Conservation (phyloP, 108 stramenopile species). For the Discostella stelligeroides region DNA sequence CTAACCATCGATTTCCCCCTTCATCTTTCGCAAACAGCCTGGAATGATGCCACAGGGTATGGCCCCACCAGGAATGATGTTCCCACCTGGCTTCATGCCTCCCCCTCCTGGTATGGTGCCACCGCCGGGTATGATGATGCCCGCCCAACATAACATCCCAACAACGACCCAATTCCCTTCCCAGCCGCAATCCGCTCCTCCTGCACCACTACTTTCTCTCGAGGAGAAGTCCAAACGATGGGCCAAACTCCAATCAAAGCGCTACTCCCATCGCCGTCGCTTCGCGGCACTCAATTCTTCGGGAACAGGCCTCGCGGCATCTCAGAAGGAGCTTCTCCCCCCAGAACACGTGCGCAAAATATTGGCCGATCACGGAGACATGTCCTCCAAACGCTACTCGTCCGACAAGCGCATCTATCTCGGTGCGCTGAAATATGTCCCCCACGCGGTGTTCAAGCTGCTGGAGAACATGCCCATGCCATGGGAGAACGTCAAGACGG, state of each 20-base stretch:
- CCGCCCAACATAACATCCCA: constrained; percentile 26
- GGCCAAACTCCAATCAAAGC: constrained; percentile 80
- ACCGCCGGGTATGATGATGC: constrained; percentile 53
- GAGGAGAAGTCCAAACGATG: constrained; percentile 88
- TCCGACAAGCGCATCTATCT: constrained; percentile 97
- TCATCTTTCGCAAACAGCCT: constrained; percentile 13
- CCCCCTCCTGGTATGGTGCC: constrained; percentile 34
- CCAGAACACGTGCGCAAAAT: constrained; percentile 97
- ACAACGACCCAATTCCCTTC: constrained; percentile 14
- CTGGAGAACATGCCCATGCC: constrained; percentile 99
- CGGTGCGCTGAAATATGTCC: constrained; percentile 99
- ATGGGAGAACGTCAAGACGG: constrained; percentile 93
- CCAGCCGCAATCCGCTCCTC: constrained; percentile 10
- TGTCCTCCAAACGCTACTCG: constrained; percentile 96
- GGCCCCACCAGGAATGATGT: constrained; percentile 46
- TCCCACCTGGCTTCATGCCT: constrained; percentile 9
- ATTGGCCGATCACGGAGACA: constrained; percentile 97
- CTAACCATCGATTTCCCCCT: no score
- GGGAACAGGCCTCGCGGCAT: constrained; percentile 54
- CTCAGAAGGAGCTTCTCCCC: constrained; percentile 91
- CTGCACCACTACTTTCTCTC: constrained; percentile 43
- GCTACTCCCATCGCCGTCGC: constrained; percentile 75
- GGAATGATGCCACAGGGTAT: constrained; percentile 49
- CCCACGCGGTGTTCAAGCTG: constrained; percentile 98
- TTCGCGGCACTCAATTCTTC: constrained; percentile 48